phyloP scores from a whole-genome alignment of 495 filamentous ascomycete genomes.

The Jackrogersella multiformis region DNA sequence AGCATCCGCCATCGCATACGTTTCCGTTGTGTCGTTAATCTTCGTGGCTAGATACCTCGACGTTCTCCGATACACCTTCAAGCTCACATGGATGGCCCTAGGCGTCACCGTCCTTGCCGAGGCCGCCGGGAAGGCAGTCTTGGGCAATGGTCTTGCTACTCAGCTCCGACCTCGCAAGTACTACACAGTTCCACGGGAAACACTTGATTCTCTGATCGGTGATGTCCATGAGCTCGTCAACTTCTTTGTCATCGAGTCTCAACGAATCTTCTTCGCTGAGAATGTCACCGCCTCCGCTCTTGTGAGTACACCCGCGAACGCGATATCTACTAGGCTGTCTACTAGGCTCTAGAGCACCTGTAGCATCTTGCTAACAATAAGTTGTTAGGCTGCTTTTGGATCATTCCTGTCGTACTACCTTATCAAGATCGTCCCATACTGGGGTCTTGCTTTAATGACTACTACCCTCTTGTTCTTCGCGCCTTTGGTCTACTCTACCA shows the following conservation, averaged over 20 bases:
- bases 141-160: slow-evolving; percentile 81
- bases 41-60: slow-evolving; percentile 91
- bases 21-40: slow-evolving; percentile 77
- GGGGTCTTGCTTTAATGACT: slow-evolving; percentile 84
- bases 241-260: slow-evolving; percentile 96
- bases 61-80: slow-evolving; percentile 87
- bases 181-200: slow-evolving; percentile 88
- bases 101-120: slow-evolving; percentile 79
- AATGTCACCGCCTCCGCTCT: slow-evolving; percentile 82
- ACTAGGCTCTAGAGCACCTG: too few relatives aligned
- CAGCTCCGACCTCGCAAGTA: slow-evolving; percentile 91
- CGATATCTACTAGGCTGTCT: neutral
- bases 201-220: slow-evolving; percentile 78
- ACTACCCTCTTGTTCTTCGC: slow-evolving; percentile 81
- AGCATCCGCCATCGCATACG: slow-evolving; percentile 87
- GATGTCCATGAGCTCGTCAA: slow-evolving; percentile 93
- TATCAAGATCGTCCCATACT: slow-evolving; percentile 92
- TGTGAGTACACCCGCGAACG: slow-evolving; percentile 64
- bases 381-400: slow-evolving; percentile 72
- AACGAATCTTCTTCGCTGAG: slow-evolving; percentile 94
- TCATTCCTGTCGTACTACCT: slow-evolving; percentile 91
- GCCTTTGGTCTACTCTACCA: slow-evolving; percentile 90
- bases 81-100: slow-evolving; percentile 73
- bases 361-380: slow-evolving; percentile 28
- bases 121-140: slow-evolving; percentile 74